A percentile compares a stretch with the other conserved stretches of the same genome.
Conservation (phyloP, 2,329 filamentous ascomycete genomes). For the Aspergillus bombycis region DNA sequence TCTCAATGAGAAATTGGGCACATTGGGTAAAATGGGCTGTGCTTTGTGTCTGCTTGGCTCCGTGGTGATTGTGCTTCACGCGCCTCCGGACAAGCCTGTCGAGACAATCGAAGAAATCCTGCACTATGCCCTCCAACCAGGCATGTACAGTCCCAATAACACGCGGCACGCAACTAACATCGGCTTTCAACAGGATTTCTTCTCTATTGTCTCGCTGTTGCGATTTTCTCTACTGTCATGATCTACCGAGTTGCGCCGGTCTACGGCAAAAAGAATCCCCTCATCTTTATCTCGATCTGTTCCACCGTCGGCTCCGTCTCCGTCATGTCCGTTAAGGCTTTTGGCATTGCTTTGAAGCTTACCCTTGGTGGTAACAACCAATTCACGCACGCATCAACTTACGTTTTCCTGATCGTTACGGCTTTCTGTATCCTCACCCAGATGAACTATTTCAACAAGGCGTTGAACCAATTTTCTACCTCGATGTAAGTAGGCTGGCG, state of each 20-base stretch:
- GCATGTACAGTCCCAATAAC: conserved; percentile 54
- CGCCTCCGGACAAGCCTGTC: conserved; percentile 90
- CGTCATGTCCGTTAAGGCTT: conserved; percentile 99
- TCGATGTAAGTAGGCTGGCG: conserved; percentile 73
- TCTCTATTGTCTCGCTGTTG: conserved; percentile 78
- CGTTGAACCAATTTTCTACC: conserved; percentile 91
- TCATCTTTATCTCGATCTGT: conserved; percentile 97
- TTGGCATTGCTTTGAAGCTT: conserved; percentile 95
- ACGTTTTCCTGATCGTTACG: conserved; percentile 94
- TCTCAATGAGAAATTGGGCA: conserved; percentile 85
- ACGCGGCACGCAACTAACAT: conserved; percentile 8
- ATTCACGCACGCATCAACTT: conserved; percentile 91
- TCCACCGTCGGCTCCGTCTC: conserved; percentile 95
- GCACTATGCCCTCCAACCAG: conserved; percentile 85
- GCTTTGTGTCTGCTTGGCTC: conserved; percentile 95
- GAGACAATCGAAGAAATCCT: conserved; percentile 90
- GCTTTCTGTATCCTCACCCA: conserved; percentile 93
- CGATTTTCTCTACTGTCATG: conserved; percentile 86
- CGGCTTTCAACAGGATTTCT: conserved; percentile 71
- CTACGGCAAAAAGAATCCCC: conserved; percentile 91
- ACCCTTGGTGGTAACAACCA: conserved; percentile 93
- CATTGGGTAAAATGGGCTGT: conserved; percentile 88
- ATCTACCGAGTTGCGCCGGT: conserved; percentile 91
- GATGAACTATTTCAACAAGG: conserved; percentile 99
- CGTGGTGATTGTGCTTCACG: conserved; percentile 96